Base-by-base conservation (phyloP, 441 rosid species). In the Pelargonium myrrhifolium region DNA sequence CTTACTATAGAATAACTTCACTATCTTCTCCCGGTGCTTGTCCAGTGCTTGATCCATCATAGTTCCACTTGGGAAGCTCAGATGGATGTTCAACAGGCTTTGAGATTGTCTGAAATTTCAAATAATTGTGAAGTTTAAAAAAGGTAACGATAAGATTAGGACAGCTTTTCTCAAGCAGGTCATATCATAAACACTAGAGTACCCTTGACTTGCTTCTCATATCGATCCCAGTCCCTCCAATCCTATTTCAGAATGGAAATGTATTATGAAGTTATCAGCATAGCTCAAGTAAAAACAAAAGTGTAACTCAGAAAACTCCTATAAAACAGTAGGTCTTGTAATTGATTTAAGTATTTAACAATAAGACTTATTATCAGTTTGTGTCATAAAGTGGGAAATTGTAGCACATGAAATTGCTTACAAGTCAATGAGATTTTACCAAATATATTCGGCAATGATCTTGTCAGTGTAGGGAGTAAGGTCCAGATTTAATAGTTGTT, bases 11-110 rank as follows among this genome's bases (percentile, higher is more conserved):
- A 76, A 91, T 93, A 72, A 93, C 99, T 84, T 91, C 99, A 83
- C 99, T 93, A 53, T 93, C 97, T 39, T 93, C 96, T 63, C 99
- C 99, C 3, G 99, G 96, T 31, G 99, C 99, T 72, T 91, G 97
- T 71, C 97, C 98, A 0, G 98, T 93, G 73, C 99, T 93, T 22
- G 99, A 93, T 74, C 99, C 99, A 72, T 91, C 99, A 64, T 87
- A 93, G 81, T 91, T 93, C 99, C 97, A 89, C 79, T 86, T 93
- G 56, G 97, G 97, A 72, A 93, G 97, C 81, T 93, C 97, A 35
- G 97, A 91, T 17, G 96, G 97, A 78, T 91, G 93, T 65, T 84
- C 78, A 67, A 91, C 89, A 9, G 96, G 96, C 84, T 86, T 87
- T 68, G 89, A 66, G 64, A 91, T 76, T 22, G 99, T 91, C 97